These are phyloP conservation scores for Fraxinus cuspidata DNA, from an alignment of 257 asterid species.

Conservation along the genomic window DNA sequence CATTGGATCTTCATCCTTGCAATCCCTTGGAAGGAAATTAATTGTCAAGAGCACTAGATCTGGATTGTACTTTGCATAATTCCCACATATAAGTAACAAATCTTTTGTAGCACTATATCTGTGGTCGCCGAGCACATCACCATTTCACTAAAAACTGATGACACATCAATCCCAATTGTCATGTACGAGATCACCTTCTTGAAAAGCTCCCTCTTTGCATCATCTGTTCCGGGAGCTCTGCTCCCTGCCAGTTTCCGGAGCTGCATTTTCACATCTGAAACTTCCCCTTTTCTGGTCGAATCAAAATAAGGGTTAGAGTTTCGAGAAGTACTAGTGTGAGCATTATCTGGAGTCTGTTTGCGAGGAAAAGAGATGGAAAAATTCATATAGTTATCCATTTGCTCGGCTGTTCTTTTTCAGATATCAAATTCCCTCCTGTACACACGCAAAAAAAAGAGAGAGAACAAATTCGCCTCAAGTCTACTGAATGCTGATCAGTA, in stretches of 20 bases:
- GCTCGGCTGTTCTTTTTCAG: neutral
- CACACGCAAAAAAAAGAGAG: neutral
- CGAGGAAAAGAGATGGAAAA: neutral
- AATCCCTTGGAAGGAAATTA: constrained; percentile 94
- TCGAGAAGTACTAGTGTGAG: constrained; percentile 8
- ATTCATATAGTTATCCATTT: neutral
- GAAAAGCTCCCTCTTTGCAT: constrained; percentile 85
- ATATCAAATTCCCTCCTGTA: constrained; percentile 5
- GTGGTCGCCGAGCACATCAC: constrained; percentile 99
- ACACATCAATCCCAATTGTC: constrained; percentile 95
- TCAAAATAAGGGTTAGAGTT: constrained; percentile 28
- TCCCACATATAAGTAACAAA: constrained; percentile 87
- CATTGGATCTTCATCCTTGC: constrained; percentile 99
- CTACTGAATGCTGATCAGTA: neutral
- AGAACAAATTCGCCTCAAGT: neutral
- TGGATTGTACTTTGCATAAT: constrained; percentile 93
- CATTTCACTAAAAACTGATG: constrained; percentile 96
- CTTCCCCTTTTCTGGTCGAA: constrained; percentile 86
- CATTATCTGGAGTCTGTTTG: constrained; percentile 10
- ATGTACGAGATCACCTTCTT: constrained; percentile 96
- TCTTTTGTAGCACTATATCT: constrained; percentile 93
- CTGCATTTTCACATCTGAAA: constrained; percentile 91
- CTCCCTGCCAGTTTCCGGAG: constrained; percentile 95
- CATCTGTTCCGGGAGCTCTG: constrained; percentile 93
- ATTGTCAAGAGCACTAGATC: constrained; percentile 95